Percentiles rank a stretch among this genome's conserved stretches.
phyloP scores from a whole-genome alignment of 768 basidiomycete species.

The Clathrus columnatus region DNA sequence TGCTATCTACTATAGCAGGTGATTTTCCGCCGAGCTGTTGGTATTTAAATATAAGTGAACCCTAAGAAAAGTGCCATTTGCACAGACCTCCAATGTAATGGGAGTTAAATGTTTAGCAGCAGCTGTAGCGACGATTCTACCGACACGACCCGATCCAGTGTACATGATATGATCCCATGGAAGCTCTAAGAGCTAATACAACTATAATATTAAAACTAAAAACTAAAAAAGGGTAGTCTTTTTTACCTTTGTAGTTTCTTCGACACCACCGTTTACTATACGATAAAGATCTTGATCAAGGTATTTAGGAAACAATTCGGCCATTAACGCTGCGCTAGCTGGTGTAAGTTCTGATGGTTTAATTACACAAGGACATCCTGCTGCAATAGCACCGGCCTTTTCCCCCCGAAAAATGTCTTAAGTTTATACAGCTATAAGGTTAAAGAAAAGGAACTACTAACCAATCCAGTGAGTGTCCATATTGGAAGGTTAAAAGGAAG shows the following conservation, averaged over 20 bases:
- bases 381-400: conserved; percentile 27
- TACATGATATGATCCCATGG: conserved; percentile 47
- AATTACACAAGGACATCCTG: conserved; percentile 23
- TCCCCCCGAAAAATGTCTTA: not conserved
- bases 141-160: conserved; percentile 15
- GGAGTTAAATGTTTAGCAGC: conserved; percentile 20
- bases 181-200: conserved; percentile 59
- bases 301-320: conserved; percentile 23
- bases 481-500: conserved; percentile 47
- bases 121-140: conserved; percentile 19
- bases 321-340: conserved; percentile 16
- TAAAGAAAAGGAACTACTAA: conserved; percentile 23
- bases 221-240: too few relatives aligned
- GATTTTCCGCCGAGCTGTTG: conserved; percentile 12
- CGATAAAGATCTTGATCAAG: conserved; percentile 57
- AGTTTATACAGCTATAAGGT: conserved; percentile 5
- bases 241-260: conserved; percentile 51
- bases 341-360: conserved; percentile 26
- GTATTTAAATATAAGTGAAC: not conserved
- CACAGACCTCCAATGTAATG: conserved; percentile 17
- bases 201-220: too few relatives aligned
- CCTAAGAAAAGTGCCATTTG: not conserved
- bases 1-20: conserved; percentile 18
- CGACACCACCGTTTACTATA: conserved; percentile 59
- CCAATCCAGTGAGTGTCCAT: conserved; percentile 39